Evolutionary conservation across 495 filamentous ascomycete species (phyloP), one percentile per base, ranked within the genome.

Genomic region (Daldinia concentrica): DNA sequence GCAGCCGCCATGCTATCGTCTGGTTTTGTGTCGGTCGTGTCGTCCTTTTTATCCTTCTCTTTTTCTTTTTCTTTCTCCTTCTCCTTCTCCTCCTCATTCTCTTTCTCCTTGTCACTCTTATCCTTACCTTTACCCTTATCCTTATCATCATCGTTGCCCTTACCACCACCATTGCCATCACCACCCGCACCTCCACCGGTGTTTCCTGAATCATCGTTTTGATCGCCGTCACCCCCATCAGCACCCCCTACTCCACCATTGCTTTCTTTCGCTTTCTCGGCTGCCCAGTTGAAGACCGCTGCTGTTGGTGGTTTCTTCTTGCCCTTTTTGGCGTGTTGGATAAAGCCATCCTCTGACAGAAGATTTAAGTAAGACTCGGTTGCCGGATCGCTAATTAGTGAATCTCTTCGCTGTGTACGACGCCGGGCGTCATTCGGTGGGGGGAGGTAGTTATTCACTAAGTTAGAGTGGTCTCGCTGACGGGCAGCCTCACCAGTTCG

Each of bases 241-340:
- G 24, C 19, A 27, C 66, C 79, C 11, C 63, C 75, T 24, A 59
- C 77, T 27, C 73, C 77, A 29, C 63, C 68, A 15, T 45, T 80
- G 8, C 82, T 80, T n/a, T 87, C 81, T 56, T 88, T 83, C n/a
- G 79, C 79, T n/a, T n/a, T n/a, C n/a, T n/a, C n/a, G n/a, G n/a
- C n/a, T n/a, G n/a, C n/a, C n/a, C n/a, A n/a, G n/a, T n/a, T n/a
- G n/a, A n/a, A n/a, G n/a, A n/a, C n/a, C n/a, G n/a, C n/a, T n/a
- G n/a, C n/a, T n/a, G n/a, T n/a, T n/a, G n/a, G n/a, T n/a, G n/a
- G n/a, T n/a, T 3, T 48, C 19, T 24, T 48, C 62, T 83, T 84
- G 61, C 80, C 82, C 59, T 73, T 76, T 34, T 70, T 74, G 3
- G 77, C 81, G 30, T 77, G 76, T 59, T 85, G 78, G 4, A 74